Base-by-base conservation (phyloP, 768 basidiomycete species). In the Hebeloma cylindrosporum region DNA sequence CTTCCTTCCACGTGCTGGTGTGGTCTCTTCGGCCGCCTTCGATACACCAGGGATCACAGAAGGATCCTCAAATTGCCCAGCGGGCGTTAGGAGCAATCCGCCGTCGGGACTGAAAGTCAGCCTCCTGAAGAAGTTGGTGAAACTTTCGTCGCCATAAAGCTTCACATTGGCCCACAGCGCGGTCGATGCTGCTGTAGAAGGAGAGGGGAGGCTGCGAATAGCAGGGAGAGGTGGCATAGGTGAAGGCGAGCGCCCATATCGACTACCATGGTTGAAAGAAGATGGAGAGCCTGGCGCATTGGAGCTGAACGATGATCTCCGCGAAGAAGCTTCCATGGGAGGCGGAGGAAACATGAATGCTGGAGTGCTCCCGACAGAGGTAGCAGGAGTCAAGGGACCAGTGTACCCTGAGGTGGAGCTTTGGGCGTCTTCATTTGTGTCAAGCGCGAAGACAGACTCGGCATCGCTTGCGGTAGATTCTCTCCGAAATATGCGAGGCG, bases 11-110 rank as follows among this genome's bases (percentile, higher is more conserved):
- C 83, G 71, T 22, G 70, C 54, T 4, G 81, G 78, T 3, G 75
- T 74, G 5, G 73, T 71, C n/a, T 58, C 63, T 29, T 65, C 68
- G 21, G 38, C 50, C 43, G 28, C 43, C 40, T 51, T 59, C 33
- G 48, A 58, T 38, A 42, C 51, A 31, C 36, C 52, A 34, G 43
- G 52, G 5, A 73, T 60, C 21, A 82, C 81, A 10, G 87, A 81
- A 3, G 91, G 88, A 63, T 98, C 95, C 61, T 98, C 94, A 57
- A 96, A 97, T 60, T 95, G 90, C 0, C 96, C 96, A 1, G 96
- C 95, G 0, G 96, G 96, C 0, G 96, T 98, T 53, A 98, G 71
- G 33, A 99, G 75, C 26, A 99, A 72, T 7, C 85, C 90, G 0
- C 96, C 96, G 61, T 99, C 96, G 2, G 95, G 91, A 43, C 91